A percentile compares a stretch with the other conserved stretches of the same genome.
Conservation (phyloP, 208 protist genomes). For the Vickermania ingenoplastis region DNA sequence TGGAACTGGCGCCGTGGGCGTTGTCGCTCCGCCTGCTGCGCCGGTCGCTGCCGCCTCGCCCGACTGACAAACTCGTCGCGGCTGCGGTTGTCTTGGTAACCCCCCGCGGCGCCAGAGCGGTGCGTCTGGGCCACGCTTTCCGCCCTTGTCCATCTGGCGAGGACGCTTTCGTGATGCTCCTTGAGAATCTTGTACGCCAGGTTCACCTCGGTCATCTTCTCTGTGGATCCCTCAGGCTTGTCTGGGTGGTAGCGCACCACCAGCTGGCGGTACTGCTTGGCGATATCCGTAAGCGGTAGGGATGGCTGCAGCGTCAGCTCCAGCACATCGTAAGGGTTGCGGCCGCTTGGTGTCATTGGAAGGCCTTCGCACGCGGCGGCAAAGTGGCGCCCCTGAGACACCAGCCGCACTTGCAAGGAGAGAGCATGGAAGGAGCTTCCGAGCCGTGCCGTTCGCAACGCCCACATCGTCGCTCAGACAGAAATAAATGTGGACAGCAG, state of each 20-base stretch:
- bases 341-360: constrained; percentile 69
- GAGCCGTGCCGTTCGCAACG: too few species aligned
- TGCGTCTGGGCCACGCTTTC: constrained; percentile 29
- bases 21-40: constrained; percentile 6
- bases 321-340: constrained; percentile 88
- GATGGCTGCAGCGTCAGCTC: constrained; percentile 63
- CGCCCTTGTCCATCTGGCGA: constrained; percentile 52
- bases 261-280: constrained; percentile 79
- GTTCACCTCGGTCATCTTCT: constrained; percentile 87
- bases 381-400: constrained; percentile 80
- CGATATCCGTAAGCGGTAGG: constrained; percentile 73
- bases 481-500: too few species aligned
- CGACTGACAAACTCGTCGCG: constrained; percentile 73
- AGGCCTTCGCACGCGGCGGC: constrained; percentile 57
- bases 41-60: constrained; percentile 20
- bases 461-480: too few species aligned
- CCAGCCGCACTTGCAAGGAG: constrained; percentile 18
- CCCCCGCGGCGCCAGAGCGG: constrained; percentile 16
- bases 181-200: constrained; percentile 84
- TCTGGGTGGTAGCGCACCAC: constrained; percentile 86
- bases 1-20: constrained; percentile 35
- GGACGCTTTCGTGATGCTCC: constrained; percentile 65
- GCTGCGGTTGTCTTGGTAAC: constrained; percentile 53
- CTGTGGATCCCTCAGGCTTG: constrained; percentile 77
- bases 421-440: too few species aligned